These are phyloP conservation scores for Massarina eburnea DNA, from an alignment of 2,329 filamentous ascomycete genomes.

Conservation along the genomic window DNA sequence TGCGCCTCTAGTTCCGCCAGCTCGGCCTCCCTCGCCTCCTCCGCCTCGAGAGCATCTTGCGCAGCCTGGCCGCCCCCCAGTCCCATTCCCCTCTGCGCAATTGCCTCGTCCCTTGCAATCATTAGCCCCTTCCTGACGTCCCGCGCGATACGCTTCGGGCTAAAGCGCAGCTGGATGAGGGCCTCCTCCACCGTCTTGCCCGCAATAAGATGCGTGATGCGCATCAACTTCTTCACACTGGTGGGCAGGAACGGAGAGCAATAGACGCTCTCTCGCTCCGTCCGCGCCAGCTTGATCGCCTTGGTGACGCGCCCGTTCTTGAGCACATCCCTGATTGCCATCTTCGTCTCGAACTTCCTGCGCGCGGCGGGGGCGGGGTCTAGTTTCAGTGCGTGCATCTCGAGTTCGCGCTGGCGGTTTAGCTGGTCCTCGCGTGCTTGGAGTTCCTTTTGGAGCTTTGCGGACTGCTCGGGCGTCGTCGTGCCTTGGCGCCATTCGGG, in stretches of 20 bases:
- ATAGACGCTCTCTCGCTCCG: conserved; percentile 59
- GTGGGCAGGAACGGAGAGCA: conserved; percentile 78
- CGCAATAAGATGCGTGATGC: conserved; percentile 81
- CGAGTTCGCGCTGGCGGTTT: conserved; percentile 10
- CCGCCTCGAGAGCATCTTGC: conserved; percentile 3
- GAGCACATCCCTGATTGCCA: conserved; percentile 75
- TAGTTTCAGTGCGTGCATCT: conserved; percentile 62
- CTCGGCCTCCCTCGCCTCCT: conserved; percentile 13
- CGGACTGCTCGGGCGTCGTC: too few species aligned
- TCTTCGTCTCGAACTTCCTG: conserved; percentile 77
- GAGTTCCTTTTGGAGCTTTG: conserved; percentile 16
- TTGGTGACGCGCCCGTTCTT: conserved; percentile 67
- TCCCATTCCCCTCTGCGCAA: conserved; percentile 84
- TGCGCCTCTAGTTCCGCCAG: conserved; percentile 10
- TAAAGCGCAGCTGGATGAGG: conserved; percentile 91
- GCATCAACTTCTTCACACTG: conserved; percentile 86
- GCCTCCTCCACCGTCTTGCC: conserved; percentile 95
- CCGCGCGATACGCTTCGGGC: conserved; percentile 85
- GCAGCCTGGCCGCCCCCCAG: conserved; percentile 48
- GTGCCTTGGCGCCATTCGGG: conserved; percentile 25
- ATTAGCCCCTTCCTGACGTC: conserved; percentile 80
- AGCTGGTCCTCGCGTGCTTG: conserved; percentile 11
- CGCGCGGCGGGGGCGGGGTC: conserved; percentile 76
- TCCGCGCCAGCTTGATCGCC: conserved; percentile 67
- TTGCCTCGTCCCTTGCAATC: conserved; percentile 76